phyloP scores from a whole-genome alignment of 2,329 filamentous ascomycete genomes.

The Sporothrix pseudoabietina region DNA sequence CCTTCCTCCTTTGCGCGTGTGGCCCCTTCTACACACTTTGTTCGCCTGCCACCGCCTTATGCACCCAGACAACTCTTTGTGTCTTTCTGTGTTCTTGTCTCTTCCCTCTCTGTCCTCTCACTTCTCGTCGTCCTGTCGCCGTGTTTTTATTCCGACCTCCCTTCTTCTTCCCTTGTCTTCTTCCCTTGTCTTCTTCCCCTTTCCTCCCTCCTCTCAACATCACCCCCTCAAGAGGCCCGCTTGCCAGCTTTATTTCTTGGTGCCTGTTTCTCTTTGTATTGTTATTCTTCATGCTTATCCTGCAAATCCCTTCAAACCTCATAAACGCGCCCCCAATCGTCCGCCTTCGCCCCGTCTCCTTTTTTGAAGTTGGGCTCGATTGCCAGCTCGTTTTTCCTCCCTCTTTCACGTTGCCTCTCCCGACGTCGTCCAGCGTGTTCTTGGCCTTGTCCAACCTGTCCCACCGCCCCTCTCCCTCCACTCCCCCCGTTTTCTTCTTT shows the following conservation, averaged over 20 bases:
- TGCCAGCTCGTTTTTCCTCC: not conserved
- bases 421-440: constrained; percentile 12
- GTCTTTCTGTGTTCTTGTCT: not conserved
- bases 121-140: not conserved
- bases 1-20: constrained; percentile 20
- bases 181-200: not conserved
- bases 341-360: not conserved
- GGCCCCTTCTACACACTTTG: constrained; percentile 11
- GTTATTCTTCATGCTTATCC: constrained; percentile 29
- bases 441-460: not conserved
- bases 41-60: constrained; percentile 20
- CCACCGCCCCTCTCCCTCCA: not conserved
- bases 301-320: constrained; percentile 2
- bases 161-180: constrained; percentile 15
- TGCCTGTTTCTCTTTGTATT: constrained; percentile 1
- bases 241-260: not conserved
- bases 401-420: not conserved
- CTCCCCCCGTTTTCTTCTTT: not conserved
- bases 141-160: constrained; percentile 11
- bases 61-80: constrained; percentile 17
- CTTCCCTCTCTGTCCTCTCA: not conserved
- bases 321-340: constrained; percentile 10
- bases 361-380: constrained; percentile 5
- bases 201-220: not conserved
- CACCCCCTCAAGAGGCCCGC: not conserved